These are phyloP conservation scores for Hydnum rufescens DNA, from an alignment of 768 basidiomycete species.

Conservation along the genomic window DNA sequence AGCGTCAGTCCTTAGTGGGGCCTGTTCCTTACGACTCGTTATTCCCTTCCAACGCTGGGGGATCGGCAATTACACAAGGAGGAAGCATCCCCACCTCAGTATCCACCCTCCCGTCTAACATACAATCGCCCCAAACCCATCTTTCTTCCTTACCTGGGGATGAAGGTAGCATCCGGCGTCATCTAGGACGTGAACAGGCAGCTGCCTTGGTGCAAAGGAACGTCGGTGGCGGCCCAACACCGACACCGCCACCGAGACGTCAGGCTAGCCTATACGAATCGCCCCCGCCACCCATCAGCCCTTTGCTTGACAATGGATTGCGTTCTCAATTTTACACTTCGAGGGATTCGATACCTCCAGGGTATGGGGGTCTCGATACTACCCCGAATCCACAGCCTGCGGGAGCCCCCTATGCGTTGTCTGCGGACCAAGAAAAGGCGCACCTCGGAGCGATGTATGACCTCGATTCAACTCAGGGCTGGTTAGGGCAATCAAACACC, in stretches of 20 bases:
- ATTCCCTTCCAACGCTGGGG: constrained; percentile 22
- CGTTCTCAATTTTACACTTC: too few species aligned
- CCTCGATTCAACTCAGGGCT: background rate
- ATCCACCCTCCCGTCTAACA: background rate
- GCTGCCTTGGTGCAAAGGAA: background rate
- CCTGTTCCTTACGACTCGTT: constrained; percentile 46
- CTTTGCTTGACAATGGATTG: background rate
- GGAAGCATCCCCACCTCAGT: too few species aligned
- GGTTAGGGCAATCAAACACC: background rate
- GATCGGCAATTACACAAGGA: too few species aligned
- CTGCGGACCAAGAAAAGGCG: constrained; percentile 6
- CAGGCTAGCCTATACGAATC: background rate
- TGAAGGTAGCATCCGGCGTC: background rate
- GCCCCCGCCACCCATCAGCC: background rate
- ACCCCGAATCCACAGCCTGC: background rate
- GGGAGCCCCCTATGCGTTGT: background rate
- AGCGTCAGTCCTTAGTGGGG: constrained; percentile 18
- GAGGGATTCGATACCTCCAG: too few species aligned
- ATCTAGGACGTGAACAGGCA: too few species aligned
- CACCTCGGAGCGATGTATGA: constrained; percentile 5
- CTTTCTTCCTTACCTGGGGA: constrained; percentile 2
- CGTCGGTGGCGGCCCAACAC: background rate
- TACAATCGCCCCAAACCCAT: constrained; percentile 8
- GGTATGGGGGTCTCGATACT: too few species aligned
- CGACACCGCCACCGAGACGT: background rate